These are phyloP conservation scores for Debaryomyces castellii DNA, from an alignment of 805 yeast species.

Conservation along the genomic window DNA sequence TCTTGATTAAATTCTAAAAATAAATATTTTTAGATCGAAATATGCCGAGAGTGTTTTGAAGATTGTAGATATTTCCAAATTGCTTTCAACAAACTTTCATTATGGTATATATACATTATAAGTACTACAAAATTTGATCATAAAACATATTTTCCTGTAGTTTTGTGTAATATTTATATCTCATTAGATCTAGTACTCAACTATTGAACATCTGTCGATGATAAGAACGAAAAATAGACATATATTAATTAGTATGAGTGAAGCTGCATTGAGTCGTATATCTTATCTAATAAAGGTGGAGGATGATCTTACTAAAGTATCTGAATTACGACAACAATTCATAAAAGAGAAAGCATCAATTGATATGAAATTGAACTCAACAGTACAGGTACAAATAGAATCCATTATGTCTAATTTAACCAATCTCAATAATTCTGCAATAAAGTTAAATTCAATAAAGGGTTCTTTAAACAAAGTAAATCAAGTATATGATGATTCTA, in stretches of 20 bases:
- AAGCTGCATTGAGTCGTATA: conserved; percentile 39
- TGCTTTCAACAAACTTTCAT: background rate
- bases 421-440: conserved; percentile 46
- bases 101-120: background rate
- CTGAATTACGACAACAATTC: conserved; percentile 53
- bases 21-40: too few relatives aligned
- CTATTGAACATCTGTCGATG: background rate
- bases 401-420: conserved; percentile 53
- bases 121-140: background rate
- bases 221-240: background rate
- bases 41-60: background rate
- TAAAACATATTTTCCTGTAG: too few relatives aligned
- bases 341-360: conserved; percentile 69
- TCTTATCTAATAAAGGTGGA: conserved; percentile 40
- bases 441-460: conserved; percentile 36
- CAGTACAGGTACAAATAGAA: conserved; percentile 64
- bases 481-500: conserved; percentile 55
- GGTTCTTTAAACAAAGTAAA: conserved; percentile 42
- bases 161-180: background rate
- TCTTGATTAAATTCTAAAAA: background rate
- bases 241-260: conserved; percentile 27
- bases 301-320: conserved; percentile 57
- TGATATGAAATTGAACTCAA: conserved; percentile 71
- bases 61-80: background rate
- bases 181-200: background rate